A percentile compares a stretch with the other conserved stretches of the same genome.
These are phyloP conservation scores for Botryosphaeria agaves DNA, from an alignment of 2,329 filamentous ascomycete genomes.

Conservation along the genomic window DNA sequence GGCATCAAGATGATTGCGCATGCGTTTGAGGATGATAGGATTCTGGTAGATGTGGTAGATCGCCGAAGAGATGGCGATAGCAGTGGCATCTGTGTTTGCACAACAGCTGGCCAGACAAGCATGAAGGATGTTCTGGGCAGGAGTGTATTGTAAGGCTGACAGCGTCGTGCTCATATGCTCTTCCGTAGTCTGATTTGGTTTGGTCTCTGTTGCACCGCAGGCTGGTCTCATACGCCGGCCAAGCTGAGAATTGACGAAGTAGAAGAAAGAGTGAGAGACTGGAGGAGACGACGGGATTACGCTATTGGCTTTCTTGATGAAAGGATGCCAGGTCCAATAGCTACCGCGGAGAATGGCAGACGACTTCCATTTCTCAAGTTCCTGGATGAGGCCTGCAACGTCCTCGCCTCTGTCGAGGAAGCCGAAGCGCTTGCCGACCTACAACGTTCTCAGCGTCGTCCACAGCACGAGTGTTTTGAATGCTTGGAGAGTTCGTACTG, in stretches of 20 bases:
- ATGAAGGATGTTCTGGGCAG: background rate
- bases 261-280: slow-evolving; percentile 3
- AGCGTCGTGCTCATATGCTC: background rate
- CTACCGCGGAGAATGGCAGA: background rate
- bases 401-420: background rate
- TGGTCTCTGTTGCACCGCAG: too few relatives aligned
- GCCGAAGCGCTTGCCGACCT: slow-evolving; percentile 1
- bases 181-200: background rate
- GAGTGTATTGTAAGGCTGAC: too few relatives aligned
- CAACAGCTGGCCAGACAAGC: slow-evolving; percentile 1
- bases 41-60: slow-evolving; percentile 15
- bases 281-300: too few relatives aligned
- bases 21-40: slow-evolving; percentile 7
- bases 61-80: slow-evolving; percentile 13
- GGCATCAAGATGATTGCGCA: slow-evolving; percentile 8
- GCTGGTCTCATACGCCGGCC: slow-evolving; percentile 2
- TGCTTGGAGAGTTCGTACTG: background rate
- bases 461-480: background rate
- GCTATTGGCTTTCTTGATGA: too few relatives aligned
- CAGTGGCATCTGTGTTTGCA: slow-evolving; percentile 20
- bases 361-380: background rate
- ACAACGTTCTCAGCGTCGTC: background rate
- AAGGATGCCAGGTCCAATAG: background rate
- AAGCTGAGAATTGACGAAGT: slow-evolving; percentile 4
- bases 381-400: background rate